Evolutionary conservation across 129 eudicot species (phyloP), one percentile per base, ranked within the genome.

Genomic region (Pseudognaphalium luteoalbum): DNA sequence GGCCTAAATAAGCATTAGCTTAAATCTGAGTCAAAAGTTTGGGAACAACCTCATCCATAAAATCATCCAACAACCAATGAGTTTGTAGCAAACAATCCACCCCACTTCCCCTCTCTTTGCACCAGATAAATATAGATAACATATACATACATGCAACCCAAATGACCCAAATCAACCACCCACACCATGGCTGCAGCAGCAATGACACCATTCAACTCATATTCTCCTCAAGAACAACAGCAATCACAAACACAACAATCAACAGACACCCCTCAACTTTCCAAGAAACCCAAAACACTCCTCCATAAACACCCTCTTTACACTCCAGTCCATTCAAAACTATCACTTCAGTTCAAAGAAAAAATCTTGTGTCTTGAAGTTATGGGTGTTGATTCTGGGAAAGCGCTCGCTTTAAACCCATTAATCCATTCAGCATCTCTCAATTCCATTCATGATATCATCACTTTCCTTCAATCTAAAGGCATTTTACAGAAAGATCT

Each of bases 311-410:
- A 91, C 90, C 96, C 97, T 16, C 96, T 90, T 74, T 90, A 88
- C 78, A 65, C 87, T 39, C 87, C 89, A 76, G 82, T 91, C 67
- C 88, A 85, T 37, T 4, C 82, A 33, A 84, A 85, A 71, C 80
- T 95, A 67, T 91, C 99, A 80, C 85, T 79, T 62, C 86, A 95
- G 78, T 91, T 89, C 97, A 91, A 89, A 66, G 97, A 95, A 54
- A 95, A 91, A 68, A 89, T 95, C 78, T 85, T 95, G 5, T 91
- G 99, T 74, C 88, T 95, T 6, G 99, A 95, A 79, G 88, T 91
- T 54, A 86, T 95, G 84, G 99, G 99, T 19, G 88, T 95, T 68
- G 99, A 95, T 62, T 79, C 99, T 20, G 91, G 97, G 32, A 92
- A 87, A 80, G 99, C 97, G 7, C 82, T 95, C 16, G 71, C 96